Evolutionary conservation across 148 eudicot genomes (phyloP).

Genomic region (Oxyria digyna): DNA sequence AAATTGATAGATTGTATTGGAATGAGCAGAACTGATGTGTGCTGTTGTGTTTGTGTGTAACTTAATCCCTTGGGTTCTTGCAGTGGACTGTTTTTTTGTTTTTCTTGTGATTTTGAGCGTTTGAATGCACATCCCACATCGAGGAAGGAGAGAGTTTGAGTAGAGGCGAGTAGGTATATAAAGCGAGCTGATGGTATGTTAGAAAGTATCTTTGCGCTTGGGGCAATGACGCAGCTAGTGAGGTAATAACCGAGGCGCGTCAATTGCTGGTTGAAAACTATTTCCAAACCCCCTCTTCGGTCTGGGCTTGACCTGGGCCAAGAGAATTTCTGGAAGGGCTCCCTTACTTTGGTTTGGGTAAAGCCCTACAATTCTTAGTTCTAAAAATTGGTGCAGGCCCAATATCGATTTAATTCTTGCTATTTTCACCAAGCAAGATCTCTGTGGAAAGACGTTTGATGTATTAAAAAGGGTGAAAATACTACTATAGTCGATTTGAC

Average conservation of each 20-base stretch:
- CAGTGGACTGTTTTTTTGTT: not conserved
- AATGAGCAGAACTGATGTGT: not conserved
- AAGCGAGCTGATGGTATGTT: not conserved
- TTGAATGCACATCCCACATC: not conserved
- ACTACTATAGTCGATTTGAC: too few species aligned
- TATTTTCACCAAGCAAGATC: too few species aligned
- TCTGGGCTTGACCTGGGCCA: conserved; percentile 27
- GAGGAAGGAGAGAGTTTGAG: not conserved
- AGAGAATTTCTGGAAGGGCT: conserved; percentile 43
- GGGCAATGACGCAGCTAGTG: conserved; percentile 49
- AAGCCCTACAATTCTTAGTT: conserved; percentile 24
- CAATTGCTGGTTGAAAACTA: conserved; percentile 53
- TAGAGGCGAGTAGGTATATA: not conserved
- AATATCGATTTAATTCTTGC: too few species aligned
- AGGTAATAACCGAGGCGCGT: conserved; percentile 49
- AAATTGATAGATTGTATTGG: too few species aligned
- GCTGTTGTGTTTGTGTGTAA: not conserved
- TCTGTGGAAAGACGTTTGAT: too few species aligned
- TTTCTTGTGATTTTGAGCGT: not conserved
- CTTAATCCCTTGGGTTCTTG: not conserved
- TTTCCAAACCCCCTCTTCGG: conserved; percentile 49
- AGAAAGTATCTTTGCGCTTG: conserved; percentile 27
- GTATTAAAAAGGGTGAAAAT: too few species aligned
- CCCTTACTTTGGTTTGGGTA: conserved; percentile 16
- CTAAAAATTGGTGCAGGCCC: too few species aligned